These are phyloP conservation scores for Chaetoscypha palmicola DNA, from an alignment of 2,329 filamentous ascomycete species.

Conservation along the genomic window DNA sequence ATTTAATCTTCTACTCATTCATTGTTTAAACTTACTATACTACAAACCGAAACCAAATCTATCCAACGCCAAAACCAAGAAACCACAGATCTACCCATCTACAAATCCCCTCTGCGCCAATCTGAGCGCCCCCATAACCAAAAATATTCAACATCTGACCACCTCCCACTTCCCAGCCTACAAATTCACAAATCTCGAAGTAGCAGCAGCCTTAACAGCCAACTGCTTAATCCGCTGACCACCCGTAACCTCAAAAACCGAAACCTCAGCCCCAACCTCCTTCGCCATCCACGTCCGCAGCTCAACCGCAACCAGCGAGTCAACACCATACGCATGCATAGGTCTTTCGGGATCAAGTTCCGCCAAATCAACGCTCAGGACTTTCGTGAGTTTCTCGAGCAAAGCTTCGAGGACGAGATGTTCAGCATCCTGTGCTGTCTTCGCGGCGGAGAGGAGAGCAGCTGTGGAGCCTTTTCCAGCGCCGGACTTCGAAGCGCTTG, in stretches of 20 bases:
- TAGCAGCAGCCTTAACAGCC: background rate
- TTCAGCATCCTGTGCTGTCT: background rate
- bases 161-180: background rate
- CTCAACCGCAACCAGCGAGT: conserved; percentile 18
- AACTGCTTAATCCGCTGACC: background rate
- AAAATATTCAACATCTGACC: background rate
- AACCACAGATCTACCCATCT: too few species aligned
- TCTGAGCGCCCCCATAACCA: too few species aligned
- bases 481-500: background rate
- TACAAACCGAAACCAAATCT: too few species aligned
- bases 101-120: too few species aligned
- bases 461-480: background rate
- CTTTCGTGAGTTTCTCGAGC: conserved; percentile 35
- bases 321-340: conserved; percentile 36
- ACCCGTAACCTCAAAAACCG: conserved; percentile 39
- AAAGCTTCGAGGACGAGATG: conserved; percentile 7
- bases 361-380: conserved; percentile 39
- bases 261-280: conserved; percentile 37
- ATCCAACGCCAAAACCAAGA: too few species aligned
- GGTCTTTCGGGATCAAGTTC: conserved; percentile 33
- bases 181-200: background rate
- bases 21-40: too few species aligned
- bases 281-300: conserved; percentile 40
- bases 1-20: too few species aligned
- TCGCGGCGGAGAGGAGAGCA: background rate